A percentile compares a stretch with the other conserved stretches of the same genome.
Conservation (phyloP, 1,139 yeast species). For the Groenewaldozyma sp. region DNA sequence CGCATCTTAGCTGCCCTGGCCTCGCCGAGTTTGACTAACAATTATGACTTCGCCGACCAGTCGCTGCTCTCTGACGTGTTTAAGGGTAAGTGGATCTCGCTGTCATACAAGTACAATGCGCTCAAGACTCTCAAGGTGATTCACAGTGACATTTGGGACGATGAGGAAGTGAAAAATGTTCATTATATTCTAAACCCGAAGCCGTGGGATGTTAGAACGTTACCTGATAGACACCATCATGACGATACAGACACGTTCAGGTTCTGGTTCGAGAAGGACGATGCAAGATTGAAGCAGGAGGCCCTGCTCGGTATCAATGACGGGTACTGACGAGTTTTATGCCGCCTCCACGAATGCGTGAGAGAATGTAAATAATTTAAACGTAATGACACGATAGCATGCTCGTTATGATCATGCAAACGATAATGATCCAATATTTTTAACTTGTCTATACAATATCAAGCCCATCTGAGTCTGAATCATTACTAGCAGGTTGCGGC, state of each 20-base stretch:
- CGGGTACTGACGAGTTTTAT: conserved; percentile 10
- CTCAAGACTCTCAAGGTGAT: conserved; percentile 39
- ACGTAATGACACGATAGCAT: no score
- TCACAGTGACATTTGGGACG: conserved; percentile 40
- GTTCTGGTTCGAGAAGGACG: conserved; percentile 26
- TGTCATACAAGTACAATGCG: conserved; percentile 45
- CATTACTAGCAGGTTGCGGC: conserved; percentile 5
- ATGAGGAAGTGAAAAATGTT: conserved; percentile 40
- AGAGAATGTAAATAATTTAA: no score
- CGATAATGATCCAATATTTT: no score
- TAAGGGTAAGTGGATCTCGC: conserved; percentile 38
- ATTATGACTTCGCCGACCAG: conserved; percentile 49
- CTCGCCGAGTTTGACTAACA: conserved; percentile 29
- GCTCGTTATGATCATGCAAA: no score
- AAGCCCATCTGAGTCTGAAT: conserved; percentile 23
- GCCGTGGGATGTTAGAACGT: conserved; percentile 42
- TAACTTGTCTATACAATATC: conserved; percentile 36
- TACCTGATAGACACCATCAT: conserved; percentile 14
- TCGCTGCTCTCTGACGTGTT: conserved; percentile 46
- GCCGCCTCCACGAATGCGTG: no score
- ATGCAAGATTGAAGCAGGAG: conserved; percentile 30
- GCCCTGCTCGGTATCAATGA: conserved; percentile 10
- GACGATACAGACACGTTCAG: conserved; percentile 30
- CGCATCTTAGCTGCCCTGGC: conserved; percentile 33
- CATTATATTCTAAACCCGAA: conserved; percentile 49